A percentile compares a stretch with the other conserved stretches of the same genome.
phyloP scores from a whole-genome alignment of 2,329 filamentous ascomycete genomes.

The Pseudophaeomoniella oleicola region DNA sequence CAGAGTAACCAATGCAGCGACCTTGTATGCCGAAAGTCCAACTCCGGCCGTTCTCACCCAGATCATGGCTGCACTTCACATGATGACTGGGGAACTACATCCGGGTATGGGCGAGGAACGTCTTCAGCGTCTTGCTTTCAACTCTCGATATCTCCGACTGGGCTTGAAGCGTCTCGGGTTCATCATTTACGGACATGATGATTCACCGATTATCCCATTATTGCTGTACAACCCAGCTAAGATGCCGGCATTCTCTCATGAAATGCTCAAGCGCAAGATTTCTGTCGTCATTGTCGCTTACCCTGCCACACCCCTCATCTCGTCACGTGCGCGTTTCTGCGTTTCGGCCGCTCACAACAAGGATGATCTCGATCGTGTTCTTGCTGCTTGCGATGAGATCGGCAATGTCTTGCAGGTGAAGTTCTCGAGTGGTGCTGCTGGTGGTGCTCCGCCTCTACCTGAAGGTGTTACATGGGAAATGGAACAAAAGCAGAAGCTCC shows the following conservation, averaged over 20 bases:
- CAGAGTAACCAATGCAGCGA: slow-evolving; percentile 69
- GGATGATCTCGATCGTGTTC: slow-evolving; percentile 82
- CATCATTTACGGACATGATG: slow-evolving; percentile 94
- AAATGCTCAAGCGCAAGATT: slow-evolving; percentile 97
- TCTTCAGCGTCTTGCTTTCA: slow-evolving; percentile 90
- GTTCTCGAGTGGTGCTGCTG: slow-evolving; percentile 90
- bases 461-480: slow-evolving; percentile 57
- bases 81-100: slow-evolving; percentile 76
- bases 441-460: slow-evolving; percentile 63
- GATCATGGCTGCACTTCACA: slow-evolving; percentile 70
- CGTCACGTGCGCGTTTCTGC: slow-evolving; percentile 88
- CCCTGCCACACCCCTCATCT: slow-evolving; percentile 88
- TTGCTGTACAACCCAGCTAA: slow-evolving; percentile 97
- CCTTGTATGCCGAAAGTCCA: slow-evolving; percentile 75
- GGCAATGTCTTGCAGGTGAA: slow-evolving; percentile 88
- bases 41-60: slow-evolving; percentile 80
- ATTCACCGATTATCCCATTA: slow-evolving; percentile 90
- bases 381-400: slow-evolving; percentile 78
- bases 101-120: slow-evolving; percentile 93
- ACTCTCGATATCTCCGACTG: slow-evolving; percentile 93
- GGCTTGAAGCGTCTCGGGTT: slow-evolving; percentile 92
- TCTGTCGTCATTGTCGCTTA: slow-evolving; percentile 96
- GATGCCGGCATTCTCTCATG: slow-evolving; percentile 94
- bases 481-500: slow-evolving; percentile 50
- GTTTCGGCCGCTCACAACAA: slow-evolving; percentile 95